These are phyloP conservation scores for Plectranthus barbatus DNA, from an alignment of 257 asterid species.

Conservation along the genomic window DNA sequence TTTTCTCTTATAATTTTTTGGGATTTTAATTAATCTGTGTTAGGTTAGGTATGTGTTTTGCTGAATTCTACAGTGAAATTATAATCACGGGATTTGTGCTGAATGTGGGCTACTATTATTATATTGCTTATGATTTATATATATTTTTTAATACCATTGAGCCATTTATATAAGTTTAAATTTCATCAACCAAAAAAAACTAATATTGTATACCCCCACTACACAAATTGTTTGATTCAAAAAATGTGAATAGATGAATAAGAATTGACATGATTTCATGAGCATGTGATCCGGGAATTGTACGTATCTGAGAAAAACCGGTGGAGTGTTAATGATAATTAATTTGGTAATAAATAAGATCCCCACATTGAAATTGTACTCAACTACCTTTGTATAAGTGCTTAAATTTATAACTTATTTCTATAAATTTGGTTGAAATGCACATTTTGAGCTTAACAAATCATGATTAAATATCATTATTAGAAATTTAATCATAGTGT, in stretches of 20 bases:
- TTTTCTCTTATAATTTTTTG: neutral
- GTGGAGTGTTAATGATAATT: conserved; percentile 13
- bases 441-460: no score
- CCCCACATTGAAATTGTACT: no score
- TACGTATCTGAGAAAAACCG: conserved; percentile 5
- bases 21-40: neutral
- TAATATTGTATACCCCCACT: no score
- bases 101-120: neutral
- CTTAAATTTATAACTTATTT: no score
- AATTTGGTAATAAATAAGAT: conserved; percentile 10
- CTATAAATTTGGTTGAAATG: no score
- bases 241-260: neutral
- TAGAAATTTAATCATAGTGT: no score
- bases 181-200: neutral
- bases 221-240: no score
- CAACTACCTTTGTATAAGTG: no score
- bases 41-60: conserved; percentile 5
- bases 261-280: neutral
- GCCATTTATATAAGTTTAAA: neutral
- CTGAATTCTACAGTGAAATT: neutral
- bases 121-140: neutral
- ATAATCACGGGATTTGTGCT: neutral
- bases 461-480: no score
- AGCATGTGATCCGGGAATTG: conserved; percentile 8
- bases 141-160: neutral